Percentiles rank a stretch among this genome's conserved stretches.
These are phyloP conservation scores for Nakataea oryzae DNA, from an alignment of 2,329 filamentous ascomycete species.

Conservation along the genomic window DNA sequence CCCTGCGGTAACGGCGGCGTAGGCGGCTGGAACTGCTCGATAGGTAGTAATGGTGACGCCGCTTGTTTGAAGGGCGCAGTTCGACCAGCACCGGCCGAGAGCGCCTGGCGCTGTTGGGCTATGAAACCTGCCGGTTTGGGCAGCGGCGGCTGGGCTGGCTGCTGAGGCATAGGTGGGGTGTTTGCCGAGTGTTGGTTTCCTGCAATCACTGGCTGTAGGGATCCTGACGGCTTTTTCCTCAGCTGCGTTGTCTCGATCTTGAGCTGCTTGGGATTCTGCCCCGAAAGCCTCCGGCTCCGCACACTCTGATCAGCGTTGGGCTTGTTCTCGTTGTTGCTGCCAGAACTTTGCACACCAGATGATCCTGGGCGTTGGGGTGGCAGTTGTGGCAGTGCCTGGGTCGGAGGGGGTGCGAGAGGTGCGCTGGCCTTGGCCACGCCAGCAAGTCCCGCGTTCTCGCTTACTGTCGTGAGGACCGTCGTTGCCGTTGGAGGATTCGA, in stretches of 20 bases:
- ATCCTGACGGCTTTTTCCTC: slow-evolving; percentile 13
- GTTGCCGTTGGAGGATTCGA: slow-evolving; percentile 62
- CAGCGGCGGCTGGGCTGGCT: slow-evolving; percentile 2
- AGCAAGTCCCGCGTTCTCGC: slow-evolving; percentile 38
- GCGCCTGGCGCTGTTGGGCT: slow-evolving; percentile 29
- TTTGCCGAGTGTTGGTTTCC: slow-evolving; percentile 1
- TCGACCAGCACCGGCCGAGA: slow-evolving; percentile 24
- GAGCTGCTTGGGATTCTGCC: slow-evolving; percentile 68
- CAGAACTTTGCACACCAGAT: slow-evolving; percentile 15
- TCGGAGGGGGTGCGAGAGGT: slow-evolving; percentile 36
- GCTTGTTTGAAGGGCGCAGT: slow-evolving; percentile 18
- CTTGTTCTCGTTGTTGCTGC: slow-evolving; percentile 4
- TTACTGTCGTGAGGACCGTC: slow-evolving; percentile 61
- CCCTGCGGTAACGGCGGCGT: slow-evolving; percentile 22
- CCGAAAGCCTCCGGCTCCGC: slow-evolving; percentile 68
- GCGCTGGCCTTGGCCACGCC: slow-evolving; percentile 16
- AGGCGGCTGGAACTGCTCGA: slow-evolving; percentile 17
- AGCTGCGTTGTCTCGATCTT: slow-evolving; percentile 68
- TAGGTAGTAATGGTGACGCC: slow-evolving; percentile 20
- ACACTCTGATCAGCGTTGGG: slow-evolving; percentile 36
- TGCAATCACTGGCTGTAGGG: background rate
- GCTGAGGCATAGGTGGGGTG: slow-evolving; percentile 9
- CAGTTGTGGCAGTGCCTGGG: slow-evolving; percentile 32
- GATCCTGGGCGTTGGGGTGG: slow-evolving; percentile 25
- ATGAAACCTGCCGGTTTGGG: slow-evolving; percentile 23